Percentiles rank a stretch among this genome's conserved stretches.
These are phyloP conservation scores for Leishmania turanica DNA, from an alignment of 208 protist species.

Conservation along the genomic window DNA sequence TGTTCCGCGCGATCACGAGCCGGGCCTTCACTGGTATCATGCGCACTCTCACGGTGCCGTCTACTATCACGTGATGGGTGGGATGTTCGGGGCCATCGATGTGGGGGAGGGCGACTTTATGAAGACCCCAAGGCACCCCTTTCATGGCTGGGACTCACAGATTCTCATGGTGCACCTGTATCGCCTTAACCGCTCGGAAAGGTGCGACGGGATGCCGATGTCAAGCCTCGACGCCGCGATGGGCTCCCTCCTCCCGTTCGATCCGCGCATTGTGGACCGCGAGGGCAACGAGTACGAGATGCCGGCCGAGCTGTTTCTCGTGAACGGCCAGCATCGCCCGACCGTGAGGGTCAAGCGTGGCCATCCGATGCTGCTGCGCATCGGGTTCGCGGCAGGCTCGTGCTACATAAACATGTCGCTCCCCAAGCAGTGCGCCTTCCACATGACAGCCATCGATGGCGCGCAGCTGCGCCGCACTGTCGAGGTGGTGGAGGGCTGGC, in stretches of 20 bases:
- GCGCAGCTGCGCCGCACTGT: conserved; percentile 54
- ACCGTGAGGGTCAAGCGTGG: conserved; percentile 44
- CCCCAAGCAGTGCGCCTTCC: conserved; percentile 59
- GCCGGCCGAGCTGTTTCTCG: conserved; percentile 77
- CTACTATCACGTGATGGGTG: conserved; percentile 79
- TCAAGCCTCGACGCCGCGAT: conserved; percentile 46
- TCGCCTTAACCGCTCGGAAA: conserved; percentile 41
- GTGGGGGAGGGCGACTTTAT: conserved; percentile 59
- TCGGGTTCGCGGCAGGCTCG: conserved; percentile 75
- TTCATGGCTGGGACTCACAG: conserved; percentile 35
- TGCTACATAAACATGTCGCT: conserved; percentile 78
- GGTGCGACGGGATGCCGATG: conserved; percentile 70
- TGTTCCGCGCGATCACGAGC: conserved; percentile 70
- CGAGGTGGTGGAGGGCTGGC: conserved; percentile 44
- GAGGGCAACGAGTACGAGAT: conserved; percentile 39
- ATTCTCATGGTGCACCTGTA: conserved; percentile 83
- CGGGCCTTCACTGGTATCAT: conserved; percentile 89
- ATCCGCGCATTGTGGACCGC: conserved; percentile 49
- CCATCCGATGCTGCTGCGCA: conserved; percentile 60
- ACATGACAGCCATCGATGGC: conserved; percentile 72
- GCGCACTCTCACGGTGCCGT: conserved; percentile 78
- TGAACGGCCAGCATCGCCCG: conserved; percentile 86
- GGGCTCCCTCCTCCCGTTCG: conserved; percentile 48
- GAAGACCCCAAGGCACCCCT: conserved; percentile 46
- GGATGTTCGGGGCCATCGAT: conserved; percentile 78